Percentiles rank a stretch among this genome's conserved stretches.
phyloP scores from a whole-genome alignment of 1,284 basidiomycete species.

The Cutaneotrichosporon arboriforme region DNA sequence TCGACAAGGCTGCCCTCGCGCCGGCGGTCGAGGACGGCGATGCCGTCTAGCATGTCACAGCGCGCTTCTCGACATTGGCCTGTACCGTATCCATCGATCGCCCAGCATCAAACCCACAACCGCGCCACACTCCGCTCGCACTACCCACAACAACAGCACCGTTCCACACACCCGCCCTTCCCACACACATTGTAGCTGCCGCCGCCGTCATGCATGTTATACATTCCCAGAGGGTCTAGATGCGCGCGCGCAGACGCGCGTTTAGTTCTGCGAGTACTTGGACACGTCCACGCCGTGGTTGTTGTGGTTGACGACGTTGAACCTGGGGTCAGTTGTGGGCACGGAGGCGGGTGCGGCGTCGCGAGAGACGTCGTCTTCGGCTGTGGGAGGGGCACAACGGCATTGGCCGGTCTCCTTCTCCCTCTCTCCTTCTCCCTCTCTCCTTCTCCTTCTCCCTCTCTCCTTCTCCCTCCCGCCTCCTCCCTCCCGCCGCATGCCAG shows the following conservation, averaged over 20 bases:
- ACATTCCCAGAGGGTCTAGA: slow-evolving; percentile 9
- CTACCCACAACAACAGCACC: neutral
- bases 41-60: neutral
- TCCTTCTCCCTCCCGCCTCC: too few relatives aligned
- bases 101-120: neutral
- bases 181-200: neutral
- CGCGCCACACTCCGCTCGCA: neutral
- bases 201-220: slow-evolving; percentile 15
- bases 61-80: neutral
- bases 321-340: slow-evolving; percentile 56
- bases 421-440: too few relatives aligned
- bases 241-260: neutral
- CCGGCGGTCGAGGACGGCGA: slow-evolving; percentile 3
- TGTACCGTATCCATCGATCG: neutral
- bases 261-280: slow-evolving; percentile 56
- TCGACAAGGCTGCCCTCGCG: slow-evolving; percentile 7
- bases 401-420: too few relatives aligned
- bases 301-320: slow-evolving; percentile 86
- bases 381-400: too few relatives aligned
- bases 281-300: slow-evolving; percentile 76
- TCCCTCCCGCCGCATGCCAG: too few relatives aligned
- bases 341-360: too few relatives aligned
- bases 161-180: neutral
- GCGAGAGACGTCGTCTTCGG: too few relatives aligned
- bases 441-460: too few relatives aligned